Conservation (phyloP, 305 asterid genomes). For the Petunia hybrid region DNA sequence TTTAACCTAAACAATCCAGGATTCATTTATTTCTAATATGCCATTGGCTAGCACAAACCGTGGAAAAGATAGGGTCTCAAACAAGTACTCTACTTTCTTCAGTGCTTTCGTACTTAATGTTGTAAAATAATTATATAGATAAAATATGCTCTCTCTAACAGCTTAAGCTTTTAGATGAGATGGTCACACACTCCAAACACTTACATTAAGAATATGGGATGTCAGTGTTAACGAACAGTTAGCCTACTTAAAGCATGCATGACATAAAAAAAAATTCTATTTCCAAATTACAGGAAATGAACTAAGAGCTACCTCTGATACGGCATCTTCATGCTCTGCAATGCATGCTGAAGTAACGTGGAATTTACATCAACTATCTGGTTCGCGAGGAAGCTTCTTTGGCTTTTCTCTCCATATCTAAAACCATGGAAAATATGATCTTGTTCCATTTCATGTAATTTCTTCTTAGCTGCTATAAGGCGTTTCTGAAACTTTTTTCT, state of each 20-base stretch:
- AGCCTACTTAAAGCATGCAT: constrained; percentile 3
- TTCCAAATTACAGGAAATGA: constrained; percentile 19
- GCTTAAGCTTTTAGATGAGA: too few species aligned
- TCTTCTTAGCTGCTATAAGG: constrained; percentile 90
- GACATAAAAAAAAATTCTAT: not conserved
- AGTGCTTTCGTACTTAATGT: not conserved
- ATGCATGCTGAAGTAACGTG: constrained; percentile 70
- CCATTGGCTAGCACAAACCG: not conserved
- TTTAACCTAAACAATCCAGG: too few species aligned
- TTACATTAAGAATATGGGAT: constrained; percentile 5
- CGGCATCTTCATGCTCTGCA: constrained; percentile 53
- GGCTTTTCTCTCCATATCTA: constrained; percentile 78
- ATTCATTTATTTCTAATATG: not conserved
- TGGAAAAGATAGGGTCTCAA: constrained; percentile 12
- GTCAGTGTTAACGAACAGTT: not conserved
- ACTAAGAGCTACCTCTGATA: constrained; percentile 56
- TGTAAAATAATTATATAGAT: too few species aligned
- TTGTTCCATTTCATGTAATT: constrained; percentile 84
- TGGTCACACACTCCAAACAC: too few species aligned
- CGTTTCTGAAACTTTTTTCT: constrained; percentile 79
- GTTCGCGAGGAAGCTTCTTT: constrained; percentile 74
- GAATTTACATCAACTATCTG: constrained; percentile 82
- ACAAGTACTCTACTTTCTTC: not conserved
- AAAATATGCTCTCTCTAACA: too few species aligned
- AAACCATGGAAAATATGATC: constrained; percentile 90